phyloP scores from a whole-genome alignment of 352 stramenopile species.

The Globisporangium camurandrum region DNA sequence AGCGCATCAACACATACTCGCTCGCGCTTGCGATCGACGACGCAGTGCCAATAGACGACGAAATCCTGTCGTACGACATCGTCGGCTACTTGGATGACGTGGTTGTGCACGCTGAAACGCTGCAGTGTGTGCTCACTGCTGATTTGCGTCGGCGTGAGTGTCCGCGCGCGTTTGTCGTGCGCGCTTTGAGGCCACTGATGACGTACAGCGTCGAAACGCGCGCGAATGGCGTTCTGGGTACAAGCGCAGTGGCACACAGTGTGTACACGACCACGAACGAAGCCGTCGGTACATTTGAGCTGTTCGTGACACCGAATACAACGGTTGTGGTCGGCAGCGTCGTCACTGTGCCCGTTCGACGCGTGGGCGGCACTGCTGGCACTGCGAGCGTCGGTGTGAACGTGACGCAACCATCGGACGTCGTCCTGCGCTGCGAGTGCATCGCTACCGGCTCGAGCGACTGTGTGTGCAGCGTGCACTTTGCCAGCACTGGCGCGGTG shows the following conservation, averaged over 20 bases:
- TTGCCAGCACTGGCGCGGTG: conserved; percentile 9
- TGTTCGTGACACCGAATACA: conserved; percentile 12
- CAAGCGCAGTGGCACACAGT: neutral
- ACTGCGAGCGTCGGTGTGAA: conserved; percentile 19
- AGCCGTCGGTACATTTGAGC: conserved; percentile 11
- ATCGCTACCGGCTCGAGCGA: neutral
- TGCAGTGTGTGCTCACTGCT: neutral
- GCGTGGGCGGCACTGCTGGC: conserved; percentile 27
- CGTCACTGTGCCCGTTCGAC: conserved; percentile 19
- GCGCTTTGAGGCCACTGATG: conserved; percentile 1
- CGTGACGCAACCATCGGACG: conserved; percentile 20
- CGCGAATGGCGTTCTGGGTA: conserved; percentile 2
- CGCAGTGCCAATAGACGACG: conserved; percentile 14
- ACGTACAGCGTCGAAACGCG: conserved; percentile 4
- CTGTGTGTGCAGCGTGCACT: conserved; percentile 29
- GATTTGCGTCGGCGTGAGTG: conserved; percentile 3
- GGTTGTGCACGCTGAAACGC: conserved; percentile 2
- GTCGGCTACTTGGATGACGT: conserved; percentile 3
- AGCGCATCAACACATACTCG: conserved; percentile 35
- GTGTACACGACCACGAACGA: conserved; percentile 5
- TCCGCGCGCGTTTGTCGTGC: neutral
- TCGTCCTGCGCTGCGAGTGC: conserved; percentile 27
- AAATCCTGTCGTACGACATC: conserved; percentile 32
- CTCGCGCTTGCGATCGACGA: conserved; percentile 16
- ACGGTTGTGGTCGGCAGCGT: conserved; percentile 10